Conservation (phyloP, 2,329 filamentous ascomycete genomes). For the Penicillium olsonii region DNA sequence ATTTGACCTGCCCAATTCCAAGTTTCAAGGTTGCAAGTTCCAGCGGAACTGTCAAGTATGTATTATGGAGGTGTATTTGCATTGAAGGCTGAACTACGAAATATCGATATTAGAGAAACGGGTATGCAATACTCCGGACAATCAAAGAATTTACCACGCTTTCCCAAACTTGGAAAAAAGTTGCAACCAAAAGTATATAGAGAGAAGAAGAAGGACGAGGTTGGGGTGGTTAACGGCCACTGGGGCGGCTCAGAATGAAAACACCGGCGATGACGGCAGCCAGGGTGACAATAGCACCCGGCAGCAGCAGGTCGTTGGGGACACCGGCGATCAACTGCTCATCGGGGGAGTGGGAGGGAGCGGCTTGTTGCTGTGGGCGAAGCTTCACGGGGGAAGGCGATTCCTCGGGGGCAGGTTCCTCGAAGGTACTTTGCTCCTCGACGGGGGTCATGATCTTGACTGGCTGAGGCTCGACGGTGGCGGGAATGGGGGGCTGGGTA, state of each 20-base stretch:
- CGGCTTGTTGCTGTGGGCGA: constrained; percentile 38
- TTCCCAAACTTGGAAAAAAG: constrained; percentile 1
- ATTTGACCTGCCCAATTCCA: too few relatives aligned
- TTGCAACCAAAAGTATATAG: constrained; percentile 5
- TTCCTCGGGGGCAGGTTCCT: constrained; percentile 57
- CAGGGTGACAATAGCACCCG: constrained; percentile 91
- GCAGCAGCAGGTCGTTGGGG: constrained; percentile 89
- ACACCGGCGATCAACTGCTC: constrained; percentile 87
- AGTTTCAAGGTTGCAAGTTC: too few relatives aligned
- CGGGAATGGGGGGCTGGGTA: constrained; percentile 76
- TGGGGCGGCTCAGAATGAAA: constrained; percentile 78
- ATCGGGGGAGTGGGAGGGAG: constrained; percentile 55
- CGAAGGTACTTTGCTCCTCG: constrained; percentile 41
- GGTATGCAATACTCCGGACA: constrained; percentile 20
- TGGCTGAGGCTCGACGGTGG: constrained; percentile 62
- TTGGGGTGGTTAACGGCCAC: constrained; percentile 41
- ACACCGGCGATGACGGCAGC: constrained; percentile 92
- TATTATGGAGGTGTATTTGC: constrained; percentile 26
- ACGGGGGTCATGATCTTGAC: constrained; percentile 55
- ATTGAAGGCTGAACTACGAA: constrained; percentile 28
- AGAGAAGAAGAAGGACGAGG: constrained; percentile 10
- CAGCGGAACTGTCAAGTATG: too few relatives aligned
- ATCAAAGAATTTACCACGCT: constrained; percentile 5
- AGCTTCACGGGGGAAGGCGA: constrained; percentile 36
- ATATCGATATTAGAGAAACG: constrained; percentile 27